Evolutionary conservation across 306 rosid species (phyloP).

Genomic region (Sphenostylis stenocarpa): DNA sequence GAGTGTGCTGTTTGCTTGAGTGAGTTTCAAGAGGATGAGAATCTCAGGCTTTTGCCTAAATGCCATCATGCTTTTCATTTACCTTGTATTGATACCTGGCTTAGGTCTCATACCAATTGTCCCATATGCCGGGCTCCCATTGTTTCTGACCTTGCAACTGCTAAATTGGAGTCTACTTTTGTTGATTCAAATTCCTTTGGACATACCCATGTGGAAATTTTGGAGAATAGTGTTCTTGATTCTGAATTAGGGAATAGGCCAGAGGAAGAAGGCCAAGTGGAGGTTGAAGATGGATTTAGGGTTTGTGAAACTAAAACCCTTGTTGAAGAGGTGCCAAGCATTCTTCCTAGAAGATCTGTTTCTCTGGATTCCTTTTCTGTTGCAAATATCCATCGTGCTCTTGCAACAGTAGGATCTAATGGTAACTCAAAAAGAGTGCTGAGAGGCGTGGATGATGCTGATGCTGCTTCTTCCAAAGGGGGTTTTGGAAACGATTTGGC

Average conservation of each 20-base stretch:
- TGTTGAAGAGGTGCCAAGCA: not conserved
- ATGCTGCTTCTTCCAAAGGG: constrained; percentile 26
- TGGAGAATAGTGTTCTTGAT: constrained; percentile 32
- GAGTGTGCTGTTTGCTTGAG: constrained; percentile 83
- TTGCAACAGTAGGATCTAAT: constrained; percentile 29
- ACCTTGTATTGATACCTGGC: constrained; percentile 91
- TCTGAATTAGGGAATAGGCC: constrained; percentile 32
- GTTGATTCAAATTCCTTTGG: constrained; percentile 27
- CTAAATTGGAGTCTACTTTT: constrained; percentile 19
- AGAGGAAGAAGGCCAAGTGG: constrained; percentile 28
- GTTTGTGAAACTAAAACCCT: constrained; percentile 14
- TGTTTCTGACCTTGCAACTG: constrained; percentile 18
- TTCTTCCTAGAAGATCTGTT: constrained; percentile 54
- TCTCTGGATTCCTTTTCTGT: constrained; percentile 62
- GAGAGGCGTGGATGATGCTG: constrained; percentile 9
- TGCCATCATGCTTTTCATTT: constrained; percentile 88
- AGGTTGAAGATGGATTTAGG: constrained; percentile 12
- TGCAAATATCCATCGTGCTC: constrained; percentile 39
- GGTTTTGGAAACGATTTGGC: constrained; percentile 36
- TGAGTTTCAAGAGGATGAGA: constrained; percentile 76
- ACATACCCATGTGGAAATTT: constrained; percentile 26
- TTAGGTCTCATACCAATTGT: constrained; percentile 79
- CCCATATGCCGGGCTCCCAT: constrained; percentile 88
- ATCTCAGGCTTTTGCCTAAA: constrained; percentile 73
- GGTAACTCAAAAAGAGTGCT: constrained; percentile 22